Percentiles rank a stretch among this genome's conserved stretches.
Evolutionary conservation across 1,139 yeast species (phyloP).

Genomic region (Pichia sp.): DNA sequence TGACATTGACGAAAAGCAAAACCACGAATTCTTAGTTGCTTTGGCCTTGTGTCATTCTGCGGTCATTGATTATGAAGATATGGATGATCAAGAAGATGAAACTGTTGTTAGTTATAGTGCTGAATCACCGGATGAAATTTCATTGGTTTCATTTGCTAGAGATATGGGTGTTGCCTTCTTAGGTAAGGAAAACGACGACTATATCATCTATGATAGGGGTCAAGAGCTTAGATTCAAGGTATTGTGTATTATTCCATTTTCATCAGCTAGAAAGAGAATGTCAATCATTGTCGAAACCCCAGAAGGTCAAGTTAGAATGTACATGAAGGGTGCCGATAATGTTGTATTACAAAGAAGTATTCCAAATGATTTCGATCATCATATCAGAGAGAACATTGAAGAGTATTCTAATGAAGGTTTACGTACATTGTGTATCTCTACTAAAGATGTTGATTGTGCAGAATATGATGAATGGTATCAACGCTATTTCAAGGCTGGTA

Average conservation of each 20-base stretch:
- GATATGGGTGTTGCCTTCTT: constrained; percentile 51
- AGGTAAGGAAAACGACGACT: constrained; percentile 41
- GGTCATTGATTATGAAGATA: constrained; percentile 40
- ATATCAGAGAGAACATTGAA: constrained; percentile 34
- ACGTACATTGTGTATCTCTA: constrained; percentile 55
- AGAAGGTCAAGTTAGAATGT: constrained; percentile 36
- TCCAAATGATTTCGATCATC: constrained; percentile 26
- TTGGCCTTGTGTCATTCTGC: constrained; percentile 63
- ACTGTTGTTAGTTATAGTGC: constrained; percentile 46
- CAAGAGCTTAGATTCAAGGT: constrained; percentile 38
- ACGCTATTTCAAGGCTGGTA: constrained; percentile 43
- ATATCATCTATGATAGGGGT: constrained; percentile 23
- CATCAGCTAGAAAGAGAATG: constrained; percentile 60
- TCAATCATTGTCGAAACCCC: constrained; percentile 49
- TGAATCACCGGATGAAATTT: constrained; percentile 66
- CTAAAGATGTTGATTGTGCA: constrained; percentile 27
- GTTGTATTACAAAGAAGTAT: constrained; percentile 39
- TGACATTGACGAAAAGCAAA: constrained; percentile 37
- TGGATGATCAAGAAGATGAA: constrained; percentile 34
- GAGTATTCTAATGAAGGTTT: constrained; percentile 60
- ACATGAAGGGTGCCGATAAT: constrained; percentile 58
- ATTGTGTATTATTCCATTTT: constrained; percentile 52
- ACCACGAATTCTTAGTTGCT: constrained; percentile 51
- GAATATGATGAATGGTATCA: constrained; percentile 42
- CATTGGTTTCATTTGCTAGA: constrained; percentile 60